phyloP scores from a whole-genome alignment of 306 rosid species.

The Citrullus mucosospermus region DNA sequence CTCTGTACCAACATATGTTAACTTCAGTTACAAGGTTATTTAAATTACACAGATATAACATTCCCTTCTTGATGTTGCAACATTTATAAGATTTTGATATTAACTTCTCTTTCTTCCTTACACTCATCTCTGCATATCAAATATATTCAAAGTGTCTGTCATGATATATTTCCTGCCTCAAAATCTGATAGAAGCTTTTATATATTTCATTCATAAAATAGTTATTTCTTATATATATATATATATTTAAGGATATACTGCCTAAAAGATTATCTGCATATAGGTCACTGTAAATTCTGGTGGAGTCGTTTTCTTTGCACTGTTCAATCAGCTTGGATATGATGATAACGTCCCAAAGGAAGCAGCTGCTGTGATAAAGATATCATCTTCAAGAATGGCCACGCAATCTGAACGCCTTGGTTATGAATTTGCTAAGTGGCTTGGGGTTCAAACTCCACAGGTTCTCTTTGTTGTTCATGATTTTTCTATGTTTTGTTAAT shows the following conservation, averaged over 20 bases:
- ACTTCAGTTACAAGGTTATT: background rate
- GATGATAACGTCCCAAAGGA: constrained; percentile 40
- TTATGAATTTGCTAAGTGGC: constrained; percentile 77
- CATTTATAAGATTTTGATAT: background rate
- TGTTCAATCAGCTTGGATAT: constrained; percentile 44
- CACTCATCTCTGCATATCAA: background rate
- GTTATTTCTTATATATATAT: background rate
- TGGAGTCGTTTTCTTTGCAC: constrained; percentile 90
- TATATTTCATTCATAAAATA: background rate
- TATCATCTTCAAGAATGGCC: constrained; percentile 88
- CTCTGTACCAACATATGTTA: background rate
- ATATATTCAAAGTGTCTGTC: background rate
- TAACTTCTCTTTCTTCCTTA: background rate
- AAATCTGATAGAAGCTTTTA: background rate
- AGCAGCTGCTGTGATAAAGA: constrained; percentile 84
- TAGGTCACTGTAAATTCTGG: constrained; percentile 93
- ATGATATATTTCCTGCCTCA: background rate
- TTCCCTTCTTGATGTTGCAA: background rate
- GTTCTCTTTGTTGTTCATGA: constrained; percentile 22
- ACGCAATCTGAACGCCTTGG: constrained; percentile 94
- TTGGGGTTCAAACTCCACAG: constrained; percentile 85
- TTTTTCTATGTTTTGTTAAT: background rate
- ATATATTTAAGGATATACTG: background rate
- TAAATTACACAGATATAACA: background rate
- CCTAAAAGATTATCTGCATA: constrained; percentile 25